Conservation (phyloP, 345 rosid genomes). For the Populus nigra region DNA sequence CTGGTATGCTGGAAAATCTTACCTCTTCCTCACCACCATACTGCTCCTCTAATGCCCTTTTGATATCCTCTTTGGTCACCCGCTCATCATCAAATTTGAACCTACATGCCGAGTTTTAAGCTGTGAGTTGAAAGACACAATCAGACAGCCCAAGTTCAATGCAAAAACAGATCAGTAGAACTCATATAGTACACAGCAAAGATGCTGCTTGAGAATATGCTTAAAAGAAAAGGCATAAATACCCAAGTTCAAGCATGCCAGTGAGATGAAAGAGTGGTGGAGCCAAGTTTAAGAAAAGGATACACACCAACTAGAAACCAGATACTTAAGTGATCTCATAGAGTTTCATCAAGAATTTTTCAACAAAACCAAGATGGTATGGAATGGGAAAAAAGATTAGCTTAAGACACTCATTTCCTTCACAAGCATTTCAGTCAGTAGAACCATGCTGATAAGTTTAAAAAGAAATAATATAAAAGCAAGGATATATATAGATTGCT, state of each 20-base stretch:
- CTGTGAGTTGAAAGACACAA: background rate
- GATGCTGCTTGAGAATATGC: background rate
- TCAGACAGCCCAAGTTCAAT: background rate
- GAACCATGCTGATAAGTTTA: background rate
- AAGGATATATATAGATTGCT: background rate
- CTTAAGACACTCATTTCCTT: background rate
- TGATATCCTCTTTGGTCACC: constrained; percentile 89
- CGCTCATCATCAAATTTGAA: constrained; percentile 97
- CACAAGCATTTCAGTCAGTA: background rate
- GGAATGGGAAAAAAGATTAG: background rate
- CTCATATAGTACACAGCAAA: background rate
- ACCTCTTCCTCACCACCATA: constrained; percentile 99
- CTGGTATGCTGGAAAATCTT: background rate
- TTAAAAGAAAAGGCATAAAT: background rate
- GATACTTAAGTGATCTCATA: too few species aligned
- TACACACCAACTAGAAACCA: background rate
- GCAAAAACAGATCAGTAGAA: background rate
- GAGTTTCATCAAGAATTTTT: background rate
- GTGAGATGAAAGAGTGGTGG: background rate
- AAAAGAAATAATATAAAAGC: background rate
- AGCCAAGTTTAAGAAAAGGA: background rate
- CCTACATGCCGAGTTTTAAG: constrained; percentile 36
- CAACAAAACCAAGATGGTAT: background rate
- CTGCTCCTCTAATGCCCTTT: constrained; percentile 94
- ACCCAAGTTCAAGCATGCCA: background rate